Conservation (phyloP, 306 rosid genomes). For the Castanea crenata region DNA sequence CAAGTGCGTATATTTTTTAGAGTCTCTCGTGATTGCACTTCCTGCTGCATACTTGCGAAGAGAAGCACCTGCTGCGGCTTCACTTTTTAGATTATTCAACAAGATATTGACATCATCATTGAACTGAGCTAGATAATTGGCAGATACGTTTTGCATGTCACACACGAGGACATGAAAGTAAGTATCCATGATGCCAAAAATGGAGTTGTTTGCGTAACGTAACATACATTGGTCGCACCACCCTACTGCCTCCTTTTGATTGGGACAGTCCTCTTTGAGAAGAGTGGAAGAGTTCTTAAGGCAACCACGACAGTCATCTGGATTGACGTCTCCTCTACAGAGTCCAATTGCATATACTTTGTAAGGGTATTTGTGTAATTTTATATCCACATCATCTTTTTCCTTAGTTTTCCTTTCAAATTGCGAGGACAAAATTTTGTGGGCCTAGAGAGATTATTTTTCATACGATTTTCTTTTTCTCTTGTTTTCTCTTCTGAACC, state of each 20-base stretch:
- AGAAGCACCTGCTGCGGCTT: slow-evolving; percentile 16
- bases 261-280: slow-evolving; percentile 32
- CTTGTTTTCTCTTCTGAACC: too few species aligned
- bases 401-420: too few species aligned
- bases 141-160: too few species aligned
- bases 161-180: too few species aligned
- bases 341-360: slow-evolving; percentile 33
- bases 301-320: slow-evolving; percentile 38
- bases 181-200: not conserved
- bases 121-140: not conserved
- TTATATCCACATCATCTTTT: too few species aligned
- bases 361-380: too few species aligned
- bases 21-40: not conserved
- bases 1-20: slow-evolving; percentile 12
- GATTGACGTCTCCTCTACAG: slow-evolving; percentile 47
- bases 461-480: too few species aligned
- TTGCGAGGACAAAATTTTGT: too few species aligned
- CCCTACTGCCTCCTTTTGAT: slow-evolving; percentile 48
- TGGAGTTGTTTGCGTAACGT: slow-evolving; percentile 27
- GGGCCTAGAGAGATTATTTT: too few species aligned
- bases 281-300: slow-evolving; percentile 23
- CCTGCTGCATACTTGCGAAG: slow-evolving; percentile 18
- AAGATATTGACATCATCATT: not conserved
- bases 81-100: not conserved
- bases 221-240: slow-evolving; percentile 38